Evolutionary conservation across 805 yeast species (phyloP).

Genomic region (Ascoidea asiatica): DNA sequence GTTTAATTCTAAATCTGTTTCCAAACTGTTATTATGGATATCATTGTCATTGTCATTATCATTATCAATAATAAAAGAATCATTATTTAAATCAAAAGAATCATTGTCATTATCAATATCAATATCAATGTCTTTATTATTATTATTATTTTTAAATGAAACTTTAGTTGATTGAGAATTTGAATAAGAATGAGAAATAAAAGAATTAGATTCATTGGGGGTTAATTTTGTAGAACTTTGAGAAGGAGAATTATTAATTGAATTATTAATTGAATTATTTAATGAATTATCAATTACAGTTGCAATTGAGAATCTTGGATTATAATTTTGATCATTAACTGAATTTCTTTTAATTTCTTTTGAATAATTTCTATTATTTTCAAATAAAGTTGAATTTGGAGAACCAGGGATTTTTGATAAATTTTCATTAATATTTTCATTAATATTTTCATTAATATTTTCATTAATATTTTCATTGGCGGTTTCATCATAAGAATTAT

Average conservation of each 20-base stretch:
- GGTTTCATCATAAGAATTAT: slow-evolving; percentile 1
- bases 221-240: background rate
- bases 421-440: too few species aligned
- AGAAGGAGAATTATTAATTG: slow-evolving; percentile 1
- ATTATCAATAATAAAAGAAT: too few species aligned
- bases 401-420: slow-evolving; percentile 14
- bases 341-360: background rate
- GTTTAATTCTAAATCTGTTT: too few species aligned
- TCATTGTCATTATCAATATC: slow-evolving; percentile 10
- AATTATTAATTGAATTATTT: slow-evolving; percentile 1
- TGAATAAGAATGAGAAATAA: background rate
- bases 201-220: background rate
- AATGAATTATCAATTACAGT: slow-evolving; percentile 11
- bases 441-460: too few species aligned
- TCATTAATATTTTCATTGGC: too few species aligned
- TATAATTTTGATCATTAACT: background rate
- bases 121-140: slow-evolving; percentile 7
- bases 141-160: background rate
- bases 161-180: too few species aligned
- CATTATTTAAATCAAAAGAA: slow-evolving; percentile 1
- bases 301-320: slow-evolving; percentile 10
- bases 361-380: background rate
- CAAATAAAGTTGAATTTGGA: slow-evolving; percentile 22
- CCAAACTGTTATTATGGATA: too few species aligned
- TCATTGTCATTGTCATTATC: slow-evolving; percentile 8